Evolutionary conservation across 2,329 filamentous ascomycete genomes (phyloP), one percentile per base, ranked within the genome.

Genomic region (Exophiala sp.): DNA sequence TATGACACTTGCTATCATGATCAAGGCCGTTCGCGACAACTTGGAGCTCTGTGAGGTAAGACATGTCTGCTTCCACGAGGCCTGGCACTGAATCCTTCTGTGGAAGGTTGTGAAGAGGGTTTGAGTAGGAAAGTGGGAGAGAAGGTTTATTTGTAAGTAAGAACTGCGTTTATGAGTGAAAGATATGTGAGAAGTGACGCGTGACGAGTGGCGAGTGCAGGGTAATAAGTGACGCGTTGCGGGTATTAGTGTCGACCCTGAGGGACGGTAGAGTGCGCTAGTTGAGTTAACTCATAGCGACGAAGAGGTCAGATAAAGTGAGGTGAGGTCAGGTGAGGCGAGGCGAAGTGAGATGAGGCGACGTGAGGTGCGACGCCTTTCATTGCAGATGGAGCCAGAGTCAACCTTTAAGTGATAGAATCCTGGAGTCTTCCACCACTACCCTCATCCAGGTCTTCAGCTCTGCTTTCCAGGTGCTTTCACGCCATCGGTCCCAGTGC

Each of bases 381-480:
- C 29, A 32, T n/a, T 10, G 7, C n/a, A n/a, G 29, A 32, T 3
- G 11, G 3, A 32, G 29, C 3, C 11, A 13, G 24, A 27, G n/a
- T 32, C 11, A 37, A 6, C 34, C 18, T 19, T 48, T 48, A 6
- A 57, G 29, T 9, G 54, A 50, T 30, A 57, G 34, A 10, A 55
- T 63, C 64, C 76, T 81, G 34, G 80, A 77, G 73, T 87, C 84
- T 46, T 78, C 78, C 21, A 97, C 90, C 0, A 83, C 88, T 34
- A 82, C 79, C 62, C 90, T 78, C 2, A 88, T 86, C 68, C 91
- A 83, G 70, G 85, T 88, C 77, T 98, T 98, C 66, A 98, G 69
- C 60, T 93, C 72, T 4, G 77, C 79, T 69, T 88, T 85, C 73
- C 89, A 84, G 18, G 37, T 46, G 2, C 85, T 86, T 72, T 97